phyloP scores from a whole-genome alignment of 441 rosid genomes.

The Gossypium davidsonii region DNA sequence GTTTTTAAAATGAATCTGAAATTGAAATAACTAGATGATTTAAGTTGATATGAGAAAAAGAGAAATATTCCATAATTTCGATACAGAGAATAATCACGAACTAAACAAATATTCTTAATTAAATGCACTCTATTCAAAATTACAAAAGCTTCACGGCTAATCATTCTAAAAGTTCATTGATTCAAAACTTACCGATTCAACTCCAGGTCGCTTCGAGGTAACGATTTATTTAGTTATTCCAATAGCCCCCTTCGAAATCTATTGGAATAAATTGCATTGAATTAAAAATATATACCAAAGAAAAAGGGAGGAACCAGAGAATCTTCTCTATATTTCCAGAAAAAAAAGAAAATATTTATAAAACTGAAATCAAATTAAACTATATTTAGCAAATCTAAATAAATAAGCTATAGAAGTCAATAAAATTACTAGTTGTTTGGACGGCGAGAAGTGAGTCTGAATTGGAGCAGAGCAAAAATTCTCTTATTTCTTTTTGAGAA shows the following conservation, averaged over 20 bases:
- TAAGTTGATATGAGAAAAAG: not conserved
- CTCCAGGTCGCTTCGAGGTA: not conserved
- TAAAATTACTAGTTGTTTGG: not conserved
- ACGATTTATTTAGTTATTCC: not conserved
- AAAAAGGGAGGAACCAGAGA: not conserved
- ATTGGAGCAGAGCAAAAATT: not conserved
- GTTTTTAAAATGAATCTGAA: not conserved
- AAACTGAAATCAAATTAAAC: not conserved
- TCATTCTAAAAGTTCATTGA: not conserved
- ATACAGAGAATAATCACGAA: not conserved
- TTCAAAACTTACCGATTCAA: not conserved
- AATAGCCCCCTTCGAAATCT: not conserved
- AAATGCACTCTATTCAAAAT: not conserved
- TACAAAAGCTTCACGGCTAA: not conserved
- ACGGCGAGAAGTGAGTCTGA: not conserved
- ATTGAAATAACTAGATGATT: not conserved
- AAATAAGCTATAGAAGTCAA: not conserved
- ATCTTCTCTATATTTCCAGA: not conserved
- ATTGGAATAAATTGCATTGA: not conserved
- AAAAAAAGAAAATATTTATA: not conserved
- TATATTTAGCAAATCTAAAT: not conserved
- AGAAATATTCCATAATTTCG: not conserved
- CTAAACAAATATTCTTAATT: not conserved
- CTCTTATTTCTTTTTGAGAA: not conserved
- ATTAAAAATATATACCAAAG: not conserved